Percentiles rank a stretch among this genome's conserved stretches.
phyloP scores from a whole-genome alignment of 2,329 filamentous ascomycete species.

The Colletotrichum caudatum region DNA sequence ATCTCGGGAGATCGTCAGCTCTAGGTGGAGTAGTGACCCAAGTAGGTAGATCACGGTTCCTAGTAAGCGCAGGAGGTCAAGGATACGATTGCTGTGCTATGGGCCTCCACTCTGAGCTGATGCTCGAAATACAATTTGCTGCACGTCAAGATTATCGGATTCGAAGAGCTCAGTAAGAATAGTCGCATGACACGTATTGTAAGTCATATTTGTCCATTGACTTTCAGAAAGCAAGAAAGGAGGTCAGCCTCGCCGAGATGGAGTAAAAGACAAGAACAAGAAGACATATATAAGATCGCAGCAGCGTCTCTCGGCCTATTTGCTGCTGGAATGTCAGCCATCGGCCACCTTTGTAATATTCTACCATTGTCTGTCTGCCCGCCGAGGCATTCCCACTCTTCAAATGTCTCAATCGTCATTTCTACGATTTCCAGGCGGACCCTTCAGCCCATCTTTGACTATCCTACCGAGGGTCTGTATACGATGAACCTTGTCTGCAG shows the following conservation, averaged over 20 bases:
- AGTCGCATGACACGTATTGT: background rate
- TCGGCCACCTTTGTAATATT: background rate
- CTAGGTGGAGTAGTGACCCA: background rate
- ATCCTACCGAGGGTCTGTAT: too few relatives aligned
- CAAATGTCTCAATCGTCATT: background rate
- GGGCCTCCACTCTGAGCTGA: background rate
- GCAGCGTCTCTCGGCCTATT: background rate
- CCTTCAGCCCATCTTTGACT: background rate
- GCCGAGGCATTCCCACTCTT: background rate
- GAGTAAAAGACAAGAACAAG: background rate
- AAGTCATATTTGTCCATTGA: background rate
- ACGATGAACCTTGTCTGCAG: background rate
- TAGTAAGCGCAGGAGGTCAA: background rate
- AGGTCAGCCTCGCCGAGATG: background rate
- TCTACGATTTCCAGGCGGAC: background rate
- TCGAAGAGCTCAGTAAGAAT: background rate
- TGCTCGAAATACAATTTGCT: too few relatives aligned
- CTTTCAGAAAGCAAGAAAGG: background rate
- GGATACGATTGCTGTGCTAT: background rate
- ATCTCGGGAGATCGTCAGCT: background rate
- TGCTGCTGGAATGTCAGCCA: background rate
- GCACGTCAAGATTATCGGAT: too few relatives aligned
- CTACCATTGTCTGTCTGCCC: background rate
- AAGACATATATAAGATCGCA: background rate
- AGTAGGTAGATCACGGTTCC: background rate